Evolutionary conservation across 345 rosid species (phyloP).

Genomic region (Ceriops zippeliana): DNA sequence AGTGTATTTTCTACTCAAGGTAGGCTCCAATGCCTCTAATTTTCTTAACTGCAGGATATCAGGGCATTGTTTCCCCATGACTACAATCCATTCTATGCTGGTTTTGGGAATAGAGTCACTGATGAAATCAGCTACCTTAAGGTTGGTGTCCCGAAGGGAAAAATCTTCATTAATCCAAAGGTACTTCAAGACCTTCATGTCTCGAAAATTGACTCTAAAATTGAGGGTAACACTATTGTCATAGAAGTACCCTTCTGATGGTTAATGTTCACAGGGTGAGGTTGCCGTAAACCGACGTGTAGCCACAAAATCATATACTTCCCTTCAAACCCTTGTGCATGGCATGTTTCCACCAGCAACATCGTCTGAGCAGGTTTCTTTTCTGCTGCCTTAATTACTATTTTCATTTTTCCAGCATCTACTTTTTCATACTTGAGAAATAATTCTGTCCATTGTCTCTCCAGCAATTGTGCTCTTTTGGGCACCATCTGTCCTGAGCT

Average conservation of each 20-base stretch:
- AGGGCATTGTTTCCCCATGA: constrained; percentile 81
- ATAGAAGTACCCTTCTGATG: constrained; percentile 13
- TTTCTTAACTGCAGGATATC: constrained; percentile 57
- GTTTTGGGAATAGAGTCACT: constrained; percentile 95
- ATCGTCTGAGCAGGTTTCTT: constrained; percentile 63
- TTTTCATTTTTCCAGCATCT: background rate
- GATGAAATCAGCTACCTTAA: constrained; percentile 96
- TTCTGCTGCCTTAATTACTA: constrained; percentile 7
- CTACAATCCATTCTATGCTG: constrained; percentile 94
- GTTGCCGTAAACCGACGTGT: constrained; percentile 78
- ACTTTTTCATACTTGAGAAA: too few species aligned
- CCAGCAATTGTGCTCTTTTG: background rate
- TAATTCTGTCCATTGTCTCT: too few species aligned
- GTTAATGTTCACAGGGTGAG: constrained; percentile 64
- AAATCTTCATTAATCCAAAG: constrained; percentile 96
- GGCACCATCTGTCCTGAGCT: background rate
- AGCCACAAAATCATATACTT: constrained; percentile 75
- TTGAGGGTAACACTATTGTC: background rate
- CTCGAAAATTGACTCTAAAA: background rate
- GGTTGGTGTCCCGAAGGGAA: constrained; percentile 95
- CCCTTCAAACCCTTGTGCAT: constrained; percentile 80
- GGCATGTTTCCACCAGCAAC: constrained; percentile 73
- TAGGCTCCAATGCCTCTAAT: background rate
- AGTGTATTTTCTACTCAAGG: too few species aligned
- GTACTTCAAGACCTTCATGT: constrained; percentile 32